Percentiles rank a stretch among this genome's conserved stretches.
Evolutionary conservation across 2,329 filamentous ascomycete genomes (phyloP).

Genomic region (Seiridium cupressi): DNA sequence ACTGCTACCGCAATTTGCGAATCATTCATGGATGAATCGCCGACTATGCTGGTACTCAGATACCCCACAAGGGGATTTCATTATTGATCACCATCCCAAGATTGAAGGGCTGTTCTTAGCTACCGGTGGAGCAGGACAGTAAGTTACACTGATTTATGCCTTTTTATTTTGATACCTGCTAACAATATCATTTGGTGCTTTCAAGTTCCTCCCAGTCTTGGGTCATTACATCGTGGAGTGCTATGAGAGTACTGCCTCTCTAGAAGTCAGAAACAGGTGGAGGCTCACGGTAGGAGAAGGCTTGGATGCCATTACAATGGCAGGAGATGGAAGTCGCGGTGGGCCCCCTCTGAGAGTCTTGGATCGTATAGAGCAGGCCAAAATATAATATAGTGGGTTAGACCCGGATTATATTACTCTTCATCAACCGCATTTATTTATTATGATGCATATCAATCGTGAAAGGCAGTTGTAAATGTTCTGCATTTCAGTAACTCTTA

Average conservation of each 20-base stretch:
- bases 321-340: neutral
- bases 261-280: neutral
- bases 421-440: neutral
- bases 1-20: neutral
- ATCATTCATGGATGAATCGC: neutral
- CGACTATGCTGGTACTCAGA: slow-evolving; percentile 3
- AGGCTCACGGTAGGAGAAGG: neutral
- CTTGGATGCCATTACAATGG: neutral
- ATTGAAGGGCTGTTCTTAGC: neutral
- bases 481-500: too few relatives aligned
- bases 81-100: neutral
- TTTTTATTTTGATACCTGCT: neutral
- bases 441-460: neutral
- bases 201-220: slow-evolving; percentile 1
- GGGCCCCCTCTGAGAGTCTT: neutral
- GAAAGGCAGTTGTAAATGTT: too few relatives aligned
- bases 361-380: neutral
- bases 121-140: neutral
- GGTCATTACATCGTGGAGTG: neutral
- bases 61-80: neutral
- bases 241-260: neutral
- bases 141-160: neutral
- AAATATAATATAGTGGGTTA: neutral
- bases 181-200: neutral
- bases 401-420: too few relatives aligned